Percentiles rank a stretch among this genome's conserved stretches.
These are phyloP conservation scores for Iris pallida DNA, from an alignment of 116 monocot species.

Conservation along the genomic window DNA sequence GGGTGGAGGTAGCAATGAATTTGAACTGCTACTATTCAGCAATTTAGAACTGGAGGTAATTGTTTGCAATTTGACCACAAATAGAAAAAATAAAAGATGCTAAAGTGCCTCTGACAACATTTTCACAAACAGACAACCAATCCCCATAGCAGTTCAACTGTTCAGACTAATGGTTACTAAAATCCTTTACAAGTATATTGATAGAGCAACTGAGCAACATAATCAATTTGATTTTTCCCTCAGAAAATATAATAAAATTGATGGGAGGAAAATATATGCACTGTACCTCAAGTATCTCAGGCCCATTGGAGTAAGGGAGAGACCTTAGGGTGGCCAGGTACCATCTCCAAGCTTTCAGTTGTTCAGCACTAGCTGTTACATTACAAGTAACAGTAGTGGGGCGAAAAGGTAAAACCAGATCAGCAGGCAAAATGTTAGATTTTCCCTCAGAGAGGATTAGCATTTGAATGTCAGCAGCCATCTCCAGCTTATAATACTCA, in stretches of 20 bases:
- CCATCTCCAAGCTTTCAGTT: conserved; percentile 88
- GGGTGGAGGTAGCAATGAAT: too few relatives aligned
- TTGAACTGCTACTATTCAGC: too few relatives aligned
- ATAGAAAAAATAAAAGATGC: too few relatives aligned
- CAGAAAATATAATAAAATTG: too few relatives aligned
- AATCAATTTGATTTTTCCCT: too few relatives aligned
- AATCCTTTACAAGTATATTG: background rate
- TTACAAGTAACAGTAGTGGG: conserved; percentile 28
- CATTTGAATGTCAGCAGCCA: conserved; percentile 73
- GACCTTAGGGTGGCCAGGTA: conserved; percentile 67
- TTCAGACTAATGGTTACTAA: too few relatives aligned
- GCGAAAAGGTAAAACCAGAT: conserved; percentile 66
- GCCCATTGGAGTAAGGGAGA: conserved; percentile 53
- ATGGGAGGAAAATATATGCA: background rate
- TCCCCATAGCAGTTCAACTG: too few relatives aligned
- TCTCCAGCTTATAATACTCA: conserved; percentile 84
- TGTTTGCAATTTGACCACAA: too few relatives aligned
- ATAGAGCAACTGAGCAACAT: too few relatives aligned
- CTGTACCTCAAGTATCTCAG: conserved; percentile 61
- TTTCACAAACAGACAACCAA: too few relatives aligned
- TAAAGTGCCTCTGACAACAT: too few relatives aligned
- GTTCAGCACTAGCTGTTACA: conserved; percentile 24
- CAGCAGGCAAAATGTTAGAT: conserved; percentile 88
- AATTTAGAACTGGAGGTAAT: too few relatives aligned
- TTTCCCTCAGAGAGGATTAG: conserved; percentile 79